Base-by-base conservation (phyloP, 2,329 filamentous ascomycete species). In the Fusarium haematococcum region DNA sequence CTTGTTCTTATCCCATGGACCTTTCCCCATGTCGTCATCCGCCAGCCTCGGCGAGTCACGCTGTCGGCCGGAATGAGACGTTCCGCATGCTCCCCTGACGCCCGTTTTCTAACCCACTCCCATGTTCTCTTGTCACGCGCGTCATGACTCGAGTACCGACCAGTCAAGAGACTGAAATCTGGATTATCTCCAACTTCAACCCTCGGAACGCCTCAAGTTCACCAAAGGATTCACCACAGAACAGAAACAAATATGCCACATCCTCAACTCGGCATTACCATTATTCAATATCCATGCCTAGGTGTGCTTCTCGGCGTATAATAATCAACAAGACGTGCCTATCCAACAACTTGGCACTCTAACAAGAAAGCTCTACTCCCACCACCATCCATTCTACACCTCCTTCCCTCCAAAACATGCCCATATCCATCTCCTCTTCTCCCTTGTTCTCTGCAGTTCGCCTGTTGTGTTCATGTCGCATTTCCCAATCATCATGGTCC, bases 201-300 rank as follows among this genome's bases (percentile, higher is more conserved):
- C 9, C 10, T 30, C 7, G 18, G 8, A 52, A 52, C 27, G 9
- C 48, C 11, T 52, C 16, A 32, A 52, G 18, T 32, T n/a, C 25
- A 30, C 16, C 45, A n/a, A 30, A 30, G 6, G 9, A 16, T 32
- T 43, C 18, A 54, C 52, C 59, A 62, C 27, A 37, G 30, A 9
- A 37, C 16, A 18, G 33, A 30, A 66, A 39, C 32, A 41, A 57
- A 65, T 16, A 48, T 48, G 62, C 32, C 23, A 66, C 25, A 58
- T n/a, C 58, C 67, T 64, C 61, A 67, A 71, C 59, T 78, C 60
- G 69, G 74, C 70, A 80, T 80, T 80, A 80, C 73, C 73, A 80
- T 80, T 80, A 80, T 69, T 79, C 68, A 79, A 76, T 80, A 80
- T 71, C 74, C 74, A 72, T 77, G 61, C 35, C 45, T 59, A 63